Conservation (phyloP, 2,329 filamentous ascomycete genomes). For the Kalaharituber pfeilii region DNA sequence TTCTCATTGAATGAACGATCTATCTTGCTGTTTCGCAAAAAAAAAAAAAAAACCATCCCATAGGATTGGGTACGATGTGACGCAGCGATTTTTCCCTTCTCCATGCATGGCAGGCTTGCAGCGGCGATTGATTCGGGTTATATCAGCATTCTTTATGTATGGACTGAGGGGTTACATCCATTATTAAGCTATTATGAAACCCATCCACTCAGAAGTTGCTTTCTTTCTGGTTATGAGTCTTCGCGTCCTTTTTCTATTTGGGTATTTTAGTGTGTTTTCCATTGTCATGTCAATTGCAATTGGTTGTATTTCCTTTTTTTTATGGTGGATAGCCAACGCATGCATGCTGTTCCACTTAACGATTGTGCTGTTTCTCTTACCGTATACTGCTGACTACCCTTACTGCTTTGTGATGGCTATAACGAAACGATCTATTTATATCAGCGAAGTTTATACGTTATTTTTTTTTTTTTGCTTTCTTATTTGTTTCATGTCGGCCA, state of each 20-base stretch:
- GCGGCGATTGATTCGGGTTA: neutral
- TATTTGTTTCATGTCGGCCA: neutral
- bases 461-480: neutral
- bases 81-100: slow-evolving; percentile 19
- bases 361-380: neutral
- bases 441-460: neutral
- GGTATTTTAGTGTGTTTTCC: slow-evolving; percentile 8
- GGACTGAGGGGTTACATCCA: neutral
- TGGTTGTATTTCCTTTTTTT: neutral
- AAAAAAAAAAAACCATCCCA: neutral
- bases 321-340: neutral
- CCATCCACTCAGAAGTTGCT: slow-evolving; percentile 15
- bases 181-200: slow-evolving; percentile 16
- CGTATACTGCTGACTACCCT: neutral
- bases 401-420: neutral
- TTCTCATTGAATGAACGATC: slow-evolving; percentile 10
- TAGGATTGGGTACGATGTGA: slow-evolving; percentile 6
- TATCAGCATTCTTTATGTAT: neutral
- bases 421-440: neutral
- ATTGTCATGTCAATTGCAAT: slow-evolving; percentile 8
- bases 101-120: neutral
- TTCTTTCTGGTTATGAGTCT: slow-evolving; percentile 9
- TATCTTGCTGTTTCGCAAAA: neutral
- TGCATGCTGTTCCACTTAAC: neutral
- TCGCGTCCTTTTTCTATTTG: slow-evolving; percentile 12